Evolutionary conservation across 345 rosid genomes (phyloP).

Genomic region (Heritiera fomes): DNA sequence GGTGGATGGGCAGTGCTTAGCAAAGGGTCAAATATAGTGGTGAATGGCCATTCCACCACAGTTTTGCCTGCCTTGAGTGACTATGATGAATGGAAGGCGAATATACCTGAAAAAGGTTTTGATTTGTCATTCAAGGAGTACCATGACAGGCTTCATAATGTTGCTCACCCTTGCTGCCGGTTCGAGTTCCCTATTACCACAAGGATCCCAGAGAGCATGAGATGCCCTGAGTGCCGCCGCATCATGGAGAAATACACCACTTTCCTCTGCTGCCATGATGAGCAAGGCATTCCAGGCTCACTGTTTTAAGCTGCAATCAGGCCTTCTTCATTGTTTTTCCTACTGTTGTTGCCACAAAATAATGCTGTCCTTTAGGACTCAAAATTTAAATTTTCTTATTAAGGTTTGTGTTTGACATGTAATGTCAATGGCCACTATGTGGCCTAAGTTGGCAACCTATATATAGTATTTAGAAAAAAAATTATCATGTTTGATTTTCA

Average conservation of each 20-base stretch:
- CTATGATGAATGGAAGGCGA: conserved; percentile 67
- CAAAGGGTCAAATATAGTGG: conserved; percentile 58
- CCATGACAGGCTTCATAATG: conserved; percentile 45
- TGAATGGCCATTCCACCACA: conserved; percentile 57
- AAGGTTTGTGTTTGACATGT: conserved; percentile 15
- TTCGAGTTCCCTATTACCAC: conserved; percentile 67
- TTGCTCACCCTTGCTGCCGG: conserved; percentile 59
- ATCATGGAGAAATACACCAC: conserved; percentile 66
- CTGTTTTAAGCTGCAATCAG: conserved; percentile 5
- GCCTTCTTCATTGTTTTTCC: not conserved
- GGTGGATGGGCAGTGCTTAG: conserved; percentile 86
- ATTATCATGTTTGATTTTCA: not conserved
- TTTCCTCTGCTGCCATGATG: conserved; percentile 83
- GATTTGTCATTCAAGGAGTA: conserved; percentile 56
- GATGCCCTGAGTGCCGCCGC: conserved; percentile 78
- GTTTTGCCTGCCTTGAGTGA: conserved; percentile 49
- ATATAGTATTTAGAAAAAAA: not conserved
- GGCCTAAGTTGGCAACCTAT: not conserved
- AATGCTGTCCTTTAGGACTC: conserved; percentile 5
- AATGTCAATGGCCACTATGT: not conserved
- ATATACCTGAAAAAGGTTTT: conserved; percentile 56
- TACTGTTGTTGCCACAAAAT: not conserved
- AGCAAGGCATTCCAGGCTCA: conserved; percentile 18
- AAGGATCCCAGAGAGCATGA: conserved; percentile 66
- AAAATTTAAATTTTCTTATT: not conserved